Evolutionary conservation across 371 early-diverging fungal genomes (phyloP), one percentile per base, ranked within the genome.

Genomic region (Mortierella sp.): DNA sequence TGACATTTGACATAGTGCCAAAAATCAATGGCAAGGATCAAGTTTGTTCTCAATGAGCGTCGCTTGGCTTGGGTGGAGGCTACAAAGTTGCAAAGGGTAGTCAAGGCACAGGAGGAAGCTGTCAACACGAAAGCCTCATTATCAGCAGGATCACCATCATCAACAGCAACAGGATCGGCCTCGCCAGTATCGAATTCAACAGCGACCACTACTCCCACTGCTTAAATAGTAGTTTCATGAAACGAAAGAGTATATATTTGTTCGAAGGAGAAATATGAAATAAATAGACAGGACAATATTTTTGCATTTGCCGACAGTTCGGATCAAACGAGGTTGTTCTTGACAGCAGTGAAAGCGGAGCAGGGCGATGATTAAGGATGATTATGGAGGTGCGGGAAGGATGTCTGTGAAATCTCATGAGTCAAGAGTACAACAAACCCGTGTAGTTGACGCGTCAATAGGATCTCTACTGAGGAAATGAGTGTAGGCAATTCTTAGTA

Each of bases 1-100:
- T 7, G 26, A 26, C 7, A 54, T 26, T 9, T 19, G 19, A 45
- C 3, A 19, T 79, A 94, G 96, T 93, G 94, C 83, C 92, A 92
- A 86, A 89, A 92, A 79, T 94, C 97, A 19, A 98, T 98, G 98
- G 94, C 95, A 43, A 89, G 96, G 75, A 96, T 98, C 85, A 95
- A 96, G 82, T 86, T 90, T 62, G 97, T 98, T 10, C 83, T 98
- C 47, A 92, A 93, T 77, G 98, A 98, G 87, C 94, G 98, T 76
- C 88, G 90, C 58, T 84, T 85, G 40, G 89, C 87, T 42, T 94
- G 87, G 84, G 88, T 91, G 70, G 83, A 91, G 71, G 90, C 91
- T 2, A 64, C 53, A 32, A 82, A 84, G 58, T 51, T 79, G 55
- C 74, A 79, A 69, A 66, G 70, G 47, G 31, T 70, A 32, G 70